Evolutionary conservation across 345 rosid species (phyloP).

Genomic region (Gossypium raimondii): DNA sequence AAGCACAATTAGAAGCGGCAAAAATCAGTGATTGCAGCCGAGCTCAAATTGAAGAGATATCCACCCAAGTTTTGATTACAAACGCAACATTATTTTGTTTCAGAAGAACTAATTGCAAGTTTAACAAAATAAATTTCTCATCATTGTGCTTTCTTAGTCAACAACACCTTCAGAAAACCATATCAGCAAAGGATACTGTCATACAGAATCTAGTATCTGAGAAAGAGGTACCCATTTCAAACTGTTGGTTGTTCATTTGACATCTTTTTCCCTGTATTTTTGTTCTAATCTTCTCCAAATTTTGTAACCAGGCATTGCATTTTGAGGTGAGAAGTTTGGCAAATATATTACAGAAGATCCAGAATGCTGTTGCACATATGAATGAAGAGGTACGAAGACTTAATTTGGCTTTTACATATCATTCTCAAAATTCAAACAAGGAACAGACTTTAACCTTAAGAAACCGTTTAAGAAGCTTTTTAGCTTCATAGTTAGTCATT

Average conservation of each 20-base stretch:
- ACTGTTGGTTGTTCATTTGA: conserved; percentile 13
- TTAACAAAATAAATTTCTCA: conserved; percentile 20
- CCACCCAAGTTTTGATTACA: conserved; percentile 22
- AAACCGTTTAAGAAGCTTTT: background rate
- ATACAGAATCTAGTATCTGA: conserved; percentile 58
- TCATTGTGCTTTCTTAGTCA: conserved; percentile 45
- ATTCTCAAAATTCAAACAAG: conserved; percentile 3
- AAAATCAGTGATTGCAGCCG: conserved; percentile 35
- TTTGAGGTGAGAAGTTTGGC: conserved; percentile 53
- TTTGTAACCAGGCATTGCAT: conserved; percentile 46
- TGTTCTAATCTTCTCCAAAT: conserved; percentile 13
- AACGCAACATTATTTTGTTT: conserved; percentile 4
- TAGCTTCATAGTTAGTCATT: background rate
- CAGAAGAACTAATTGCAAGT: conserved; percentile 7
- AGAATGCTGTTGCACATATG: conserved; percentile 51
- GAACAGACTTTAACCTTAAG: background rate
- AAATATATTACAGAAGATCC: conserved; percentile 49
- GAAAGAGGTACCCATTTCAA: conserved; percentile 51
- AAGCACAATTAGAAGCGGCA: conserved; percentile 46
- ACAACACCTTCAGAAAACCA: conserved; percentile 62
- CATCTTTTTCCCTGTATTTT: conserved; percentile 5
- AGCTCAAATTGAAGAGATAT: conserved; percentile 67
- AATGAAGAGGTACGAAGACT: conserved; percentile 55
- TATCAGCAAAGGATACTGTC: conserved; percentile 49
- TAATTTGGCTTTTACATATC: conserved; percentile 16